Percentiles rank a stretch among this genome's conserved stretches.
Evolutionary conservation across 2,329 filamentous ascomycete genomes (phyloP).

Genomic region (Akanthomyces uredinophilus): DNA sequence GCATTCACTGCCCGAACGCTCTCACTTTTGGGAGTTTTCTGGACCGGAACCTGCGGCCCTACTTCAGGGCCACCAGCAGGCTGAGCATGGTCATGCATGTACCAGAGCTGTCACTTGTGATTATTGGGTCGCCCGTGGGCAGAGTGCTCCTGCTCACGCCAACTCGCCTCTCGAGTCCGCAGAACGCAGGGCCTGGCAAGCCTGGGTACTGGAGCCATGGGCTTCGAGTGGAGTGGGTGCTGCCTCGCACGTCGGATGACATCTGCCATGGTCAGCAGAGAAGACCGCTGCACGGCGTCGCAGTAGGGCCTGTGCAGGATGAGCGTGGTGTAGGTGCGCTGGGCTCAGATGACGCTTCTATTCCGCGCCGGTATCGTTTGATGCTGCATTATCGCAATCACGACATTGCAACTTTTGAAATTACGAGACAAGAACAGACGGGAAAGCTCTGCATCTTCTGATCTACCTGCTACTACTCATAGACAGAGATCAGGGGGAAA

Average conservation of each 20-base stretch:
- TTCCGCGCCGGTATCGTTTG: conserved; percentile 55
- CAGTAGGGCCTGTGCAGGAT: conserved; percentile 58
- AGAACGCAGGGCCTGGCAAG: conserved; percentile 18
- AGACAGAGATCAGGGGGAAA: background rate
- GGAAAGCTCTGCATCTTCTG: conserved; percentile 33
- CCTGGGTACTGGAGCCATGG: conserved; percentile 31
- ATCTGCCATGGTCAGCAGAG: conserved; percentile 35
- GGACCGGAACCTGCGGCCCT: conserved; percentile 19
- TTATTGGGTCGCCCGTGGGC: conserved; percentile 63
- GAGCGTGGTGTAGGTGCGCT: conserved; percentile 23
- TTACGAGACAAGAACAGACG: conserved; percentile 41
- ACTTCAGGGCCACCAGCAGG: conserved; percentile 31
- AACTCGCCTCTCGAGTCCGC: conserved; percentile 26
- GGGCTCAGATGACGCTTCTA: conserved; percentile 19
- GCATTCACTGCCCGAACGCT: conserved; percentile 27
- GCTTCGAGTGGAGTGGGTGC: conserved; percentile 50
- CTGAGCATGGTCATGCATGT: conserved; percentile 60
- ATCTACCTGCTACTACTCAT: conserved; percentile 1
- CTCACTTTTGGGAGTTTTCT: conserved; percentile 24
- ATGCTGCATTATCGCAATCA: conserved; percentile 70
- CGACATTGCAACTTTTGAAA: conserved; percentile 64
- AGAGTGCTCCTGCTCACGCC: conserved; percentile 59
- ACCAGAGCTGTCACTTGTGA: conserved; percentile 64
- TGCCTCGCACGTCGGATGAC: conserved; percentile 46
- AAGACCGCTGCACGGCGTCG: conserved; percentile 61